Evolutionary conservation across 1,284 basidiomycete genomes (phyloP), one percentile per base, ranked within the genome.

Genomic region (Termitomyces sp.): DNA sequence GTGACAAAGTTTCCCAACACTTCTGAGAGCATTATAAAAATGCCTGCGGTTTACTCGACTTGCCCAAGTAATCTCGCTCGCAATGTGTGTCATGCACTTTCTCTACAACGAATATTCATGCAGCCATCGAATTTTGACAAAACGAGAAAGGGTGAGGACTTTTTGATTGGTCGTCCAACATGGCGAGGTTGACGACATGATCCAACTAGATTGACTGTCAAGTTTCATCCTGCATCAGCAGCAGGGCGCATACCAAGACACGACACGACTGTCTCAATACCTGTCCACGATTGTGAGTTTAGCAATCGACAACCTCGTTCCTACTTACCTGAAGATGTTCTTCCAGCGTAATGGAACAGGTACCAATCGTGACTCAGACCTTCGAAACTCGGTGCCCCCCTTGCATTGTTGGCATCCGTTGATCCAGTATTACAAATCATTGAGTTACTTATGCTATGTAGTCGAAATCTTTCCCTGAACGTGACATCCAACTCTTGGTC

Each of bases 41-140:
- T 42, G 16, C 41, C 41, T 18, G 3, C 11, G 42, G 0, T 1
- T 4, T 18, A 5, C n/a, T 7, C 21, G 5, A 39, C 11, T 39
- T 16, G 3, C n/a, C 16, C 37, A 8, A 26, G 6, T 5, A 3
- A 44, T 24, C 21, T 24, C 21, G 10, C 18, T 31, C 21, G 18
- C 24, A 10, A 46, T 46, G 45, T 46, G 45, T 46, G 5, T 35
- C 9, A 46, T 46, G 45, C 45, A 37, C 34, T 37, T 37, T 18
- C n/a, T 46, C n/a, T 46, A 37, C 10, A 46, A 46, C 45, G 45
- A 37, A 46, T 46, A 37, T 46, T 34, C 45, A 21, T 46, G 45
- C 24, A 16, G 33, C 6, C 45, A 46, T 16, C 45, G 16, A 13
- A 31, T 46, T 28, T 33, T 46, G 24, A 46, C 45, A 21, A 46